Evolutionary conservation across 2,329 filamentous ascomycete genomes (phyloP), one percentile per base, ranked within the genome.

Genomic region (Penicillium thymicola): DNA sequence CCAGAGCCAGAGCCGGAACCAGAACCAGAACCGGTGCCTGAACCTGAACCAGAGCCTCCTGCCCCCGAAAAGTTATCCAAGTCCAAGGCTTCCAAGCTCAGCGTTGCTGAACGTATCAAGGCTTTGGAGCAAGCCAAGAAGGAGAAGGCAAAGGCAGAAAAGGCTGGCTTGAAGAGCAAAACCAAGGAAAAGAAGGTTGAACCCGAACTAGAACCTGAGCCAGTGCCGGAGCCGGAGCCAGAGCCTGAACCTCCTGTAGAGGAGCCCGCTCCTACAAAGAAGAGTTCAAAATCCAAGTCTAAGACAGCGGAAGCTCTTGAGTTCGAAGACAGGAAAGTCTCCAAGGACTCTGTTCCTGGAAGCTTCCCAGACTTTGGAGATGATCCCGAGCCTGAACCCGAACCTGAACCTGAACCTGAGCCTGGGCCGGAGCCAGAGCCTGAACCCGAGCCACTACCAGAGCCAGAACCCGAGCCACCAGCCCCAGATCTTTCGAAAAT

Each of bases 41-140:
- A 78, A 66, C 67, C 67, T 55, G 61, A 69, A 56, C 66, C 72
- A 62, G 68, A 71, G 61, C 70, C 74, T 65, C 72, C 74, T 65
- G 72, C 73, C 60, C 71, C 76, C 56, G 77, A 77, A 64, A 70
- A 76, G 62, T 70, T 72, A 45, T 75, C 72, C 52, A 78, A 76
- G 59, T 64, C 74, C 48, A 78, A 78, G 65, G 57, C 72, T 23
- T 70, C 65, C 46, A 78, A 77, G 62, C 72, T 76, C 14, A 79
- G 75, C 47, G 75, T 85, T 41, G 77, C 80, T 16, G 82, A 85
- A 61, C 79, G 79, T 62, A 80, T 85, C 71, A 82, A 75, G 60
- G 69, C 68, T 25, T 70, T 81, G 37, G 78, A 80, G 55, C 68
- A 73, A 55, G 66, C 58, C 42, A 73, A 71, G 54, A 77, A 75